A percentile compares a stretch with the other conserved stretches of the same genome.
Conservation (phyloP, 192 early-diverging fungal genomes). For the Jimgerdemannia flammicorona region DNA sequence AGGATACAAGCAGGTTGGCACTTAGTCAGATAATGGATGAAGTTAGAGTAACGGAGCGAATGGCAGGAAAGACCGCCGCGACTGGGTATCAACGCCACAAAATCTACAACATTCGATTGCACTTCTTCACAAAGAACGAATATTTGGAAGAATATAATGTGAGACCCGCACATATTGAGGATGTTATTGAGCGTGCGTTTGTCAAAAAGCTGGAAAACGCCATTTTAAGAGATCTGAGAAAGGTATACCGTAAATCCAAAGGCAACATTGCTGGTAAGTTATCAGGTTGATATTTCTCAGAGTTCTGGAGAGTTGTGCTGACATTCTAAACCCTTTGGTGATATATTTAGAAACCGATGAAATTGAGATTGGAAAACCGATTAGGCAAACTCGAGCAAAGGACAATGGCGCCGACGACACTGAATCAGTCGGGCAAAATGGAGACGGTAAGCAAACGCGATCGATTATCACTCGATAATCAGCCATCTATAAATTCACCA, state of each 20-base stretch:
- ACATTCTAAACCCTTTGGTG: background rate
- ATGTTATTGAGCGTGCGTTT: conserved; percentile 71
- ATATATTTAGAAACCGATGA: conserved; percentile 31
- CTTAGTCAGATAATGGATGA: conserved; percentile 84
- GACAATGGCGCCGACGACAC: conserved; percentile 21
- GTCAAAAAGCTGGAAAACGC: conserved; percentile 67
- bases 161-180: conserved; percentile 58
- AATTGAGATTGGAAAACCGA: conserved; percentile 33
- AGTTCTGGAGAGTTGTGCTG: background rate
- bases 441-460: conserved; percentile 15
- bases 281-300: background rate
- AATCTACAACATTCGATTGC: conserved; percentile 74
- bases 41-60: conserved; percentile 77
- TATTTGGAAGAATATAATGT: conserved; percentile 79
- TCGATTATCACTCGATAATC: background rate
- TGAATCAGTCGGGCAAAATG: conserved; percentile 19
- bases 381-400: background rate
- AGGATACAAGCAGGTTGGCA: conserved; percentile 70
- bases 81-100: conserved; percentile 57
- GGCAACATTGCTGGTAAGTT: conserved; percentile 32
- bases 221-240: conserved; percentile 72
- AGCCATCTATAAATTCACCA: no score
- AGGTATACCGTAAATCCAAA: conserved; percentile 44
- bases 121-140: conserved; percentile 80
- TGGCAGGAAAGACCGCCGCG: conserved; percentile 47